Percentiles rank a stretch among this genome's conserved stretches.
Conservation (phyloP, 2,329 filamentous ascomycete species). For the Domatiomyces globalis region DNA sequence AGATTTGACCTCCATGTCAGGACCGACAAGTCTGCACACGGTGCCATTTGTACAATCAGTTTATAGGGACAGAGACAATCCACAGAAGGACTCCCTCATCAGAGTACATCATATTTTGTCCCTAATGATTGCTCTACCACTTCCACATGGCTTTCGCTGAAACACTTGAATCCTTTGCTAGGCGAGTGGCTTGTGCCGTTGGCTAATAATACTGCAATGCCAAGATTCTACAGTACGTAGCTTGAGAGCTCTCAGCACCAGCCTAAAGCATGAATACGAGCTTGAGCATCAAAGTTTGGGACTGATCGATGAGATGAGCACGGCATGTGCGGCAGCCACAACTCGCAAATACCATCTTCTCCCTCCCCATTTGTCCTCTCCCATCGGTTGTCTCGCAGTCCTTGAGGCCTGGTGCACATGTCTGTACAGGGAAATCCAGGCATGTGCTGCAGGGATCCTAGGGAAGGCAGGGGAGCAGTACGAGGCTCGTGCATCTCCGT, state of each 20-base stretch:
- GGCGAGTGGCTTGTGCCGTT: background rate
- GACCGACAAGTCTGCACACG: background rate
- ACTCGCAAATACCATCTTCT: background rate
- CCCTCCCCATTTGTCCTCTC: background rate
- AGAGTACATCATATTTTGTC: background rate
- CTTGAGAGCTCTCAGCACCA: too few species aligned
- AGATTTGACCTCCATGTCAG: background rate
- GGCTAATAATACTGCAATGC: too few species aligned
- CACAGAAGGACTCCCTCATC: background rate
- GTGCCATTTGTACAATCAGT: background rate
- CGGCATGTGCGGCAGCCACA: too few species aligned
- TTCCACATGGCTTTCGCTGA: background rate
- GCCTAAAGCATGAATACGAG: too few species aligned
- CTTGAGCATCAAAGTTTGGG: too few species aligned
- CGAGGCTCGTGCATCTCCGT: background rate
- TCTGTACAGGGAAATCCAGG: background rate
- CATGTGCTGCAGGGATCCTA: background rate
- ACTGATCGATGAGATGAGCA: too few species aligned
- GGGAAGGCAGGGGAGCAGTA: background rate
- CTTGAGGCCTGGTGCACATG: background rate
- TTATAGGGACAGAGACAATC: background rate
- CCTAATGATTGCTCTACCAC: background rate
- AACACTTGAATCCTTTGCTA: background rate
- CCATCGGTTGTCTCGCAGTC: background rate
- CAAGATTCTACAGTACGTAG: background rate